phyloP scores from a whole-genome alignment of 495 filamentous ascomycete species.

The Parathielavia hyrcaniae region DNA sequence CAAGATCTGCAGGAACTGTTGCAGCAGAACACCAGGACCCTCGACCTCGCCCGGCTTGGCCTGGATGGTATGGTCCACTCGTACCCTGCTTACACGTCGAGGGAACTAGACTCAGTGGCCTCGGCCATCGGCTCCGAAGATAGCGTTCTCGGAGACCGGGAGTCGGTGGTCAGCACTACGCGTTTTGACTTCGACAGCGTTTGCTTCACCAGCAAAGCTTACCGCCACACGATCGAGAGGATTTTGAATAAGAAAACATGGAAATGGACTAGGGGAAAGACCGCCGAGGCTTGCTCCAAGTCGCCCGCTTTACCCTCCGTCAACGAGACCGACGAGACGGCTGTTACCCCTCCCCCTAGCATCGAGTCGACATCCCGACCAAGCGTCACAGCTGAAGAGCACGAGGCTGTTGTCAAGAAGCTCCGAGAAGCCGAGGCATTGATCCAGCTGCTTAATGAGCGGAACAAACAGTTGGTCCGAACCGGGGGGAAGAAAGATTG shows the following conservation, averaged over 20 bases:
- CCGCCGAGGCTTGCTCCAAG: background rate
- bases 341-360: too few relatives aligned
- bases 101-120: background rate
- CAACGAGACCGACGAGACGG: background rate
- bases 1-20: background rate
- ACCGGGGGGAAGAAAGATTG: too few relatives aligned
- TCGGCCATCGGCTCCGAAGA: background rate
- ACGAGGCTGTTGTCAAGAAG: background rate
- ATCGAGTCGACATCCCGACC: background rate
- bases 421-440: background rate
- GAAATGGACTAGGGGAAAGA: too few relatives aligned
- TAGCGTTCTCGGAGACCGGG: background rate
- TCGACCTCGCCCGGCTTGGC: background rate
- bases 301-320: background rate
- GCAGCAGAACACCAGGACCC: background rate
- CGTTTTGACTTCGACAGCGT: constrained; percentile 1
- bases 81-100: background rate
- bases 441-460: background rate
- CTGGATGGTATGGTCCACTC: background rate
- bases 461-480: background rate
- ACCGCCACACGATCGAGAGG: background rate
- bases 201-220: background rate
- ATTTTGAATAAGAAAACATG: background rate
- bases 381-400: background rate
- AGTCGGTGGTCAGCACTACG: background rate